These are phyloP conservation scores for Alloascoidea hylecoeti DNA, from an alignment of 805 yeast species.

Conservation along the genomic window DNA sequence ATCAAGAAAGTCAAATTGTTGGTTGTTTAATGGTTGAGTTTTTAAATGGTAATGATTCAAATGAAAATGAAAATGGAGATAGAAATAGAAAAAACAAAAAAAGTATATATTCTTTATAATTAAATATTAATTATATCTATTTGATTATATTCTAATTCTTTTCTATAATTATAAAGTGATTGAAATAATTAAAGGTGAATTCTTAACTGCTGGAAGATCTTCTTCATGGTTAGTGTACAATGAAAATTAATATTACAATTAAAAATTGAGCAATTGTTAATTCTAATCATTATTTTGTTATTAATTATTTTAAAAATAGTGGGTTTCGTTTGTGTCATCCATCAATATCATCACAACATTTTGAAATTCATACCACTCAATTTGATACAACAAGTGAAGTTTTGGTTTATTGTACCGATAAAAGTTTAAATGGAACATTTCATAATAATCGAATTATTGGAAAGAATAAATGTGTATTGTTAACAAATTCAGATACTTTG, in stretches of 20 bases:
- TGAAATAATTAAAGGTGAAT: background rate
- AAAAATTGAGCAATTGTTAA: too few species aligned
- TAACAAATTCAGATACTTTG: background rate
- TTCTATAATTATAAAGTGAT: background rate
- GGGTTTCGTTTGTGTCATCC: background rate
- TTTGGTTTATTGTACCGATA: background rate
- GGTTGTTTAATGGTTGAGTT: too few species aligned
- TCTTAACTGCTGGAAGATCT: background rate
- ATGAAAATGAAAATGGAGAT: too few species aligned
- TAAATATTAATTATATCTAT: too few species aligned
- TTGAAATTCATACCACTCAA: background rate
- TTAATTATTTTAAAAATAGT: too few species aligned
- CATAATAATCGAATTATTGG: background rate
- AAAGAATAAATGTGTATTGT: background rate
- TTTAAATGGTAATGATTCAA: too few species aligned
- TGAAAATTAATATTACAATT: too few species aligned
- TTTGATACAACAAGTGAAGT: background rate
- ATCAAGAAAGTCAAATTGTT: too few species aligned
- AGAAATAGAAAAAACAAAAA: too few species aligned
- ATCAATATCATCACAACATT: background rate
- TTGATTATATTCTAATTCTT: too few species aligned
- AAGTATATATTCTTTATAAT: too few species aligned
- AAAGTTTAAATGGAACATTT: background rate
- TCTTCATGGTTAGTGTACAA: slow-evolving; percentile 1
- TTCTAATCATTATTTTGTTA: too few species aligned